These are phyloP conservation scores for Ganoderma sp. DNA, from an alignment of 1,284 basidiomycete genomes.

Conservation along the genomic window DNA sequence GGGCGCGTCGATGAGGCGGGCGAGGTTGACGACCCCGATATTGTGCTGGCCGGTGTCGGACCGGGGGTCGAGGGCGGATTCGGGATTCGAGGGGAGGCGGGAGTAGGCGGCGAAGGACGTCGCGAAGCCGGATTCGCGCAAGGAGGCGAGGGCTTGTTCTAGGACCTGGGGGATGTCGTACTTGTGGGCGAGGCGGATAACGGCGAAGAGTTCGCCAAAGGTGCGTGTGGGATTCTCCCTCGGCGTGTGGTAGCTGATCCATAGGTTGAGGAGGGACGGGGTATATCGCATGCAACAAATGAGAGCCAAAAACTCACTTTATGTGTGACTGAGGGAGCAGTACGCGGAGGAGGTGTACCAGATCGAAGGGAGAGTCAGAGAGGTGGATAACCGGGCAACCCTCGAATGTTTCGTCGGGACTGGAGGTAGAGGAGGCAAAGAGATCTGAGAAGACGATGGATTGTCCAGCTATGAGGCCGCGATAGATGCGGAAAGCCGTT, in stretches of 20 bases:
- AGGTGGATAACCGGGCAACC: constrained; percentile 27
- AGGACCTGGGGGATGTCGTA: background rate
- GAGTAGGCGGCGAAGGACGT: background rate
- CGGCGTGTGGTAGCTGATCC: background rate
- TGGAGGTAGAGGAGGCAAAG: constrained; percentile 28
- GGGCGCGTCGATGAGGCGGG: constrained; percentile 3
- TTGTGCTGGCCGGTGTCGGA: background rate
- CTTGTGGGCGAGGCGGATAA: background rate
- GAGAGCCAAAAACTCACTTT: background rate
- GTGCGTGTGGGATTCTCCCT: background rate
- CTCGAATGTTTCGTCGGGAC: constrained; percentile 13
- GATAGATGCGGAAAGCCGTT: constrained; percentile 28
- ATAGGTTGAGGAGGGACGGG: background rate
- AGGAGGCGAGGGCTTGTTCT: background rate
- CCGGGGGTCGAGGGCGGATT: background rate
- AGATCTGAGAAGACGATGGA: constrained; percentile 31
- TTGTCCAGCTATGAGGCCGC: constrained; percentile 27
- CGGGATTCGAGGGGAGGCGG: background rate
- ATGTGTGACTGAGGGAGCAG: constrained; percentile 3
- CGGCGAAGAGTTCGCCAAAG: background rate
- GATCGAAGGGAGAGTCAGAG: constrained; percentile 23
- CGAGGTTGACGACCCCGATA: constrained; percentile 17
- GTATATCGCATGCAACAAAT: background rate
- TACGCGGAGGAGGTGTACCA: constrained; percentile 16
- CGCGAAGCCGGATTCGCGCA: background rate